phyloP scores from a whole-genome alignment of 805 yeast species.

The Candida koratica region DNA sequence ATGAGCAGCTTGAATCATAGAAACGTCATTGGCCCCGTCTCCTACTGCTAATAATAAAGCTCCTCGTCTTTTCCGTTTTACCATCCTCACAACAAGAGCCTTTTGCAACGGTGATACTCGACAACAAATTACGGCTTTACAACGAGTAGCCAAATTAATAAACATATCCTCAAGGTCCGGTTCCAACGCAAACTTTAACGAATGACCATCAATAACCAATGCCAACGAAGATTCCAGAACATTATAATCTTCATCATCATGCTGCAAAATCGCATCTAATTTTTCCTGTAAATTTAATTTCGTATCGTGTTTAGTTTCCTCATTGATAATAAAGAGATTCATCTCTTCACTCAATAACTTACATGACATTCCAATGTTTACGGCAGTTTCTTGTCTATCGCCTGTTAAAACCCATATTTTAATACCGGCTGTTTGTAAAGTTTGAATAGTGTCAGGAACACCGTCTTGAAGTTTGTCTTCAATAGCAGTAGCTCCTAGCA shows the following conservation, averaged over 20 bases:
- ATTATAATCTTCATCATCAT: conserved; percentile 58
- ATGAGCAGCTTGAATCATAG: conserved; percentile 99
- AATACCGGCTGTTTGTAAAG: conserved; percentile 93
- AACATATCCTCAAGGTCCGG: conserved; percentile 72
- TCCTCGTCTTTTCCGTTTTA: conserved; percentile 69
- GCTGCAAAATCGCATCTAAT: conserved; percentile 65
- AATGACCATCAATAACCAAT: conserved; percentile 89
- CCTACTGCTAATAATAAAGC: conserved; percentile 87
- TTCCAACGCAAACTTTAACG: conserved; percentile 82
- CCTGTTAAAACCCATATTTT: conserved; percentile 98
- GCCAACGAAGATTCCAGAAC: conserved; percentile 66
- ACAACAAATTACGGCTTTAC: conserved; percentile 96
- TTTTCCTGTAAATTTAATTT: conserved; percentile 68
- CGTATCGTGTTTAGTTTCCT: conserved; percentile 76
- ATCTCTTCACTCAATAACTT: conserved; percentile 90
- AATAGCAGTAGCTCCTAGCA: conserved; percentile 96
- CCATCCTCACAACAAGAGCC: conserved; percentile 93
- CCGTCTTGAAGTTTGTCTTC: conserved; percentile 98
- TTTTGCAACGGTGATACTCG: conserved; percentile 97
- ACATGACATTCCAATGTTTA: conserved; percentile 98
- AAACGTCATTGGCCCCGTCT: conserved; percentile 98
- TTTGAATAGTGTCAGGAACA: conserved; percentile 95
- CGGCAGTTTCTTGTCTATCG: conserved; percentile 97
- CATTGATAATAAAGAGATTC: conserved; percentile 88
- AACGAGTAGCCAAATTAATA: conserved; percentile 73